phyloP scores from a whole-genome alignment of 805 yeast species.

The Saccharomycopsis olivae region DNA sequence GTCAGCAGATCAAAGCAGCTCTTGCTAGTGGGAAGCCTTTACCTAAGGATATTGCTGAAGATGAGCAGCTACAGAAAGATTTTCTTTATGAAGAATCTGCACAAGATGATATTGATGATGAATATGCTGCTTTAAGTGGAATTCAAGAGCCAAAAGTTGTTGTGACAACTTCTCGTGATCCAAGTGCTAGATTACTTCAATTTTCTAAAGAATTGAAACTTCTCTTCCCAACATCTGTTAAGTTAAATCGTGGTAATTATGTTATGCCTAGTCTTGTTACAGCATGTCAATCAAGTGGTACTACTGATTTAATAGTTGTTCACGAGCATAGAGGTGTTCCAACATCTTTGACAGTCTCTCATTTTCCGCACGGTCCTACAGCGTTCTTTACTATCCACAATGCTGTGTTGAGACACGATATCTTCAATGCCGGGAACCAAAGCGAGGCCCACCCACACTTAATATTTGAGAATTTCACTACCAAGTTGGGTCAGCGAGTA shows the following conservation, averaged over 20 bases:
- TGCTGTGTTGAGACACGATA: slow-evolving; percentile 89
- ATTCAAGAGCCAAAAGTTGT: slow-evolving; percentile 82
- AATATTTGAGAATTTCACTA: slow-evolving; percentile 80
- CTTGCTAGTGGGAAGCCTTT: slow-evolving; percentile 86
- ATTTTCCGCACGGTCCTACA: slow-evolving; percentile 97
- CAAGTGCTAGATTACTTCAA: slow-evolving; percentile 74
- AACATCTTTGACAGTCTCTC: slow-evolving; percentile 82
- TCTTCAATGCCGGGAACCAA: slow-evolving; percentile 74
- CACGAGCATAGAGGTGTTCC: slow-evolving; percentile 99
- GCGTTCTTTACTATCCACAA: slow-evolving; percentile 90
- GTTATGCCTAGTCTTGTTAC: slow-evolving; percentile 75
- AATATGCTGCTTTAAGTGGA: slow-evolving; percentile 80
- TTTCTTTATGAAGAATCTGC: slow-evolving; percentile 79
- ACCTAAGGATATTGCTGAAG: slow-evolving; percentile 86
- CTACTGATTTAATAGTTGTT: slow-evolving; percentile 73
- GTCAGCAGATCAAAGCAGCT: slow-evolving; percentile 79
- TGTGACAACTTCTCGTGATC: slow-evolving; percentile 90
- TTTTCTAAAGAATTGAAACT: slow-evolving; percentile 88
- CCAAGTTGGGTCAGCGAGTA: slow-evolving; percentile 74
- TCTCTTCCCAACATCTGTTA: slow-evolving; percentile 79
- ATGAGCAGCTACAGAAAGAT: slow-evolving; percentile 67
- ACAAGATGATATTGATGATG: slow-evolving; percentile 68
- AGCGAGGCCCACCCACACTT: slow-evolving; percentile 91
- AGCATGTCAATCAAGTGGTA: slow-evolving; percentile 70
- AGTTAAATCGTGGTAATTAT: slow-evolving; percentile 89